phyloP scores from a whole-genome alignment of 768 basidiomycete genomes.

The Pleurotus djamor region DNA sequence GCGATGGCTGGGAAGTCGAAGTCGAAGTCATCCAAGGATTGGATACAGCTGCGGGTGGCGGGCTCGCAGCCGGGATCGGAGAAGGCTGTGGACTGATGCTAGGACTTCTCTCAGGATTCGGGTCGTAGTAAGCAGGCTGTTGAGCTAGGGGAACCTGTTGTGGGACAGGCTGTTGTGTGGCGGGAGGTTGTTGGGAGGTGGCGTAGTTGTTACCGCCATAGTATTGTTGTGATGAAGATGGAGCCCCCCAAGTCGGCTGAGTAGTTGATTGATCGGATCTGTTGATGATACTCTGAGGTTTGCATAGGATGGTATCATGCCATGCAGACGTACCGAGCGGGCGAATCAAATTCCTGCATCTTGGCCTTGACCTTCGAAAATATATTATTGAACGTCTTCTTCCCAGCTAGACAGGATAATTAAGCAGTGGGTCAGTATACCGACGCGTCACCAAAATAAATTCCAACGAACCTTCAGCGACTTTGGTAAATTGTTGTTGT shows the following conservation, averaged over 20 bases:
- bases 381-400: conserved; percentile 71
- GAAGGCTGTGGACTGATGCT: conserved; percentile 1
- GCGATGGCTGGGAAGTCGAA: neutral
- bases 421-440: no score
- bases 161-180: neutral
- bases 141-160: neutral
- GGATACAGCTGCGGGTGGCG: neutral
- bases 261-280: conserved; percentile 2
- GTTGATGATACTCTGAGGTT: neutral
- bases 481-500: conserved; percentile 70
- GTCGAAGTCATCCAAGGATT: neutral
- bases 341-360: conserved; percentile 77
- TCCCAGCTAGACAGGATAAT: conserved; percentile 48
- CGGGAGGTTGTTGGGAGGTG: neutral
- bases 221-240: neutral
- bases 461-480: conserved; percentile 69
- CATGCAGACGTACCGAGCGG: conserved; percentile 21
- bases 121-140: conserved; percentile 5
- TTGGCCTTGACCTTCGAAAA: conserved; percentile 81
- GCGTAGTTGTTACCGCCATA: neutral
- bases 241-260: conserved; percentile 1
- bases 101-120: neutral
- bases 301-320: neutral
- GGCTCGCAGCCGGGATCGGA: neutral
- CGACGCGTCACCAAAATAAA: neutral